Percentiles rank a stretch among this genome's conserved stretches.
phyloP scores from a whole-genome alignment of 176 grass and related monocot species.

The Bromus sterilis region DNA sequence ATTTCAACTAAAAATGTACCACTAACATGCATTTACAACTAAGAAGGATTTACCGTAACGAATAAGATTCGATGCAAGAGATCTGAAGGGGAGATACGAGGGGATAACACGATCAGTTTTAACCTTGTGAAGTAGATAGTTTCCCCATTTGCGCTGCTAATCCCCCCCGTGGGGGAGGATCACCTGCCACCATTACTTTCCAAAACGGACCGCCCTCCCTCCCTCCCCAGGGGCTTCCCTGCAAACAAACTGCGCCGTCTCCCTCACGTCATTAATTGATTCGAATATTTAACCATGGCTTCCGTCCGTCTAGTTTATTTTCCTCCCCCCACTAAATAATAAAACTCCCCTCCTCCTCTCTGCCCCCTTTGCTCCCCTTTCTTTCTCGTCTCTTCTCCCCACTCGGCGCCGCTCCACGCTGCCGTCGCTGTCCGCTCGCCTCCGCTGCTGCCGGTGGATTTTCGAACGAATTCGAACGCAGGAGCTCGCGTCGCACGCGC shows the following conservation, averaged over 20 bases:
- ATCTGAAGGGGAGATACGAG: neutral
- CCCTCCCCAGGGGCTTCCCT: neutral
- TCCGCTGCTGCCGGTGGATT: neutral
- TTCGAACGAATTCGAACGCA: too few species aligned
- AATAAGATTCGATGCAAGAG: neutral
- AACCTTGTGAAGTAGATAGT: neutral
- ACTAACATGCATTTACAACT: too few species aligned
- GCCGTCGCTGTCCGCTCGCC: slow-evolving; percentile 8
- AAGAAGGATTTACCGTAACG: too few species aligned
- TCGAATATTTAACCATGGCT: too few species aligned
- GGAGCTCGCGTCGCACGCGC: neutral
- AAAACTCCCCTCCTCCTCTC: neutral
- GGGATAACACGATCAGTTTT: neutral
- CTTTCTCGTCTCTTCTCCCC: neutral
- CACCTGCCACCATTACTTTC: slow-evolving; percentile 2
- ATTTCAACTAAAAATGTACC: too few species aligned
- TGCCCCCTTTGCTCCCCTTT: neutral
- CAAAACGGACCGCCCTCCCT: too few species aligned
- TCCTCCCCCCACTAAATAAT: neutral
- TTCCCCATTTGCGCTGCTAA: neutral
- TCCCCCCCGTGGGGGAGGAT: neutral
- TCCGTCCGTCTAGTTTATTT: slow-evolving; percentile 11
- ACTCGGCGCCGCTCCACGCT: neutral
- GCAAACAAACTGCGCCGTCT: neutral
- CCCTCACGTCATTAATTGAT: slow-evolving; percentile 30